These are phyloP conservation scores for Cladorrhinum samala DNA, from an alignment of 495 filamentous ascomycete genomes.

Conservation along the genomic window DNA sequence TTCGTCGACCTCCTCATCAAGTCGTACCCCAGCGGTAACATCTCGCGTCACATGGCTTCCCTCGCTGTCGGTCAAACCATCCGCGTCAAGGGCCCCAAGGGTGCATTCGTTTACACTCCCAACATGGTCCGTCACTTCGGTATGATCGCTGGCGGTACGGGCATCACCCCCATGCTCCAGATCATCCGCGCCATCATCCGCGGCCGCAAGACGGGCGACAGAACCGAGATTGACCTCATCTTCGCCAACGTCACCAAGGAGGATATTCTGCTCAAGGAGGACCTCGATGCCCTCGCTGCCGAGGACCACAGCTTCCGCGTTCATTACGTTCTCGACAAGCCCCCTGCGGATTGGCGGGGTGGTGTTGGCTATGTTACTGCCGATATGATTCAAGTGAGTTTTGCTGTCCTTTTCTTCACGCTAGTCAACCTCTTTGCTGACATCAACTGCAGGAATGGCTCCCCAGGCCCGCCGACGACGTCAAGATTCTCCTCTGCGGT, in stretches of 20 bases:
- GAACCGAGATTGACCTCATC: constrained; percentile 83
- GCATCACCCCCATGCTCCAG: constrained; percentile 98
- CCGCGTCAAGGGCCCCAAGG: constrained; percentile 87
- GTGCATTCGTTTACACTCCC: constrained; percentile 91
- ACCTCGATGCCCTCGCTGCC: constrained; percentile 70
- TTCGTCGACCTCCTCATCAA: constrained; percentile 97
- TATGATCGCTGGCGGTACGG: constrained; percentile 97
- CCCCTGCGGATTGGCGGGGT: constrained; percentile 81
- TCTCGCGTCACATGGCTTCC: constrained; percentile 80
- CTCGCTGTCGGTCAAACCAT: constrained; percentile 80
- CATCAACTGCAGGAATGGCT: constrained; percentile 74
- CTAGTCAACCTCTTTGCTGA: too few relatives aligned
- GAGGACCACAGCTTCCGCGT: constrained; percentile 76
- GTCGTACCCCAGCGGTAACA: constrained; percentile 93
- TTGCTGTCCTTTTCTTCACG: not conserved
- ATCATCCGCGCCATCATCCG: constrained; percentile 85
- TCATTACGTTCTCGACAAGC: constrained; percentile 95
- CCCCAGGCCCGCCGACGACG: constrained; percentile 74
- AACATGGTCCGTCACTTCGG: constrained; percentile 92
- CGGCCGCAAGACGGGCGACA: constrained; percentile 71
- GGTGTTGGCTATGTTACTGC: constrained; percentile 89
- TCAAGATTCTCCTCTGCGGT: constrained; percentile 95
- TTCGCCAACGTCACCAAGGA: constrained; percentile 93
- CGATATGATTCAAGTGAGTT: constrained; percentile 85
- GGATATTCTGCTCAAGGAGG: constrained; percentile 88